Evolutionary conservation across 148 eudicot species (phyloP), one percentile per base, ranked within the genome.

Genomic region (Rhododendron ferrugineum): DNA sequence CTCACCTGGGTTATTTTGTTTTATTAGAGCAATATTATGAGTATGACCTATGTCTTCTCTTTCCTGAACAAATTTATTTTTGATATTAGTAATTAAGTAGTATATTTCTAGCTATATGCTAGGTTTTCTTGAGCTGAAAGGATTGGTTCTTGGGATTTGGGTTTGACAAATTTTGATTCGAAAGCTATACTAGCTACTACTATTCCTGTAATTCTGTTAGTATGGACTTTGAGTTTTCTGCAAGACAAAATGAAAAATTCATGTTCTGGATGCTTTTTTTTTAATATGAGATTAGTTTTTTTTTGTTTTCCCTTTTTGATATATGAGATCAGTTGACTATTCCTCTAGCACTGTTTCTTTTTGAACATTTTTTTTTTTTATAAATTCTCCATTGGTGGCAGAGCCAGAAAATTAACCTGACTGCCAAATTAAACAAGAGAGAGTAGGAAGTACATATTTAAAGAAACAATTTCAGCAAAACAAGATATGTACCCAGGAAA

Each of bases 111-210:
- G 23, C 20, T 22, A 32, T 32, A 6, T 23, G 37, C 20, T 58
- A 26, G n/a, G 64, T 10, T 15, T 23, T 34, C 11, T 58, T 79
- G 32, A 30, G 62, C 16, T 78, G 18, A 79, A 64, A 20, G 66
- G 66, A 85, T 78, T 80, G 50, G 84, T 84, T 82, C 82, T 89
- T 85, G 83, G 88, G 88, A 83, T 60, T 85, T 80, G 87, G 85
- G 90, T 85, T 89, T 87, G 91, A 91, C 90, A 62, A 85, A 54
- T 26, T 22, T 77, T 49, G 34, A 20, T 30, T 40, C 68, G 18
- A 36, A 56, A 77, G 66, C 68, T 44, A 49, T 60, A 34, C 76
- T 34, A 34, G 34, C 34, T 32, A 32, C 36, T 13, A 54, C 60
- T 54, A 54, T 4, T 54, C 49, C 28, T 66, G 22, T 62, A 82